Conservation (phyloP, 345 rosid genomes). For the Trapa incisa region DNA sequence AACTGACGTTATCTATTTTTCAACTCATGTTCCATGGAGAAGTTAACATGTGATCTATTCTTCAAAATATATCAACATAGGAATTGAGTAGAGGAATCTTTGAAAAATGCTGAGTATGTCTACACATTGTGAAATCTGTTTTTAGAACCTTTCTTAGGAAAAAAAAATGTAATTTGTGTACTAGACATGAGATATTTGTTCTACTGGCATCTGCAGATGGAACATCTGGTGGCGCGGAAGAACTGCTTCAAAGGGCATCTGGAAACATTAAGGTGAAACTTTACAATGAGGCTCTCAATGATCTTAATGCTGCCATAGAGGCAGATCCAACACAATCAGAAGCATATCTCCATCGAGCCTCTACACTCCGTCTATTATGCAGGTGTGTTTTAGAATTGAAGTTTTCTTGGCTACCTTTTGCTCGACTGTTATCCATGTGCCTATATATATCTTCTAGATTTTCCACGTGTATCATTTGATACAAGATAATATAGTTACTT, state of each 20-base stretch:
- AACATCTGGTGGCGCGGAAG: slow-evolving; percentile 46
- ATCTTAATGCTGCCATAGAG: slow-evolving; percentile 88
- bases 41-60: too few species aligned
- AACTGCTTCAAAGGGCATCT: slow-evolving; percentile 66
- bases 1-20: too few species aligned
- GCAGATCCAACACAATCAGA: slow-evolving; percentile 80
- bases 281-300: slow-evolving; percentile 78
- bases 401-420: neutral
- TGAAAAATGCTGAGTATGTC: neutral
- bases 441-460: too few species aligned
- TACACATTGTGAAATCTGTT: too few species aligned
- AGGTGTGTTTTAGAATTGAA: slow-evolving; percentile 29
- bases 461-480: too few species aligned
- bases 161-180: neutral
- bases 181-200: neutral
- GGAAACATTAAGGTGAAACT: slow-evolving; percentile 67
- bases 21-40: too few species aligned
- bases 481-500: too few species aligned
- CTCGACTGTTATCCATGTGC: too few species aligned
- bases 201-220: slow-evolving; percentile 31
- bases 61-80: neutral
- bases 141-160: too few species aligned
- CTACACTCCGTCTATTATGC: slow-evolving; percentile 84
- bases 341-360: slow-evolving; percentile 69
- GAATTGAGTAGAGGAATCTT: neutral